Percentiles rank a stretch among this genome's conserved stretches.
Evolutionary conservation across 148 eudicot genomes (phyloP).

Genomic region (Amaranthus palmeri): DNA sequence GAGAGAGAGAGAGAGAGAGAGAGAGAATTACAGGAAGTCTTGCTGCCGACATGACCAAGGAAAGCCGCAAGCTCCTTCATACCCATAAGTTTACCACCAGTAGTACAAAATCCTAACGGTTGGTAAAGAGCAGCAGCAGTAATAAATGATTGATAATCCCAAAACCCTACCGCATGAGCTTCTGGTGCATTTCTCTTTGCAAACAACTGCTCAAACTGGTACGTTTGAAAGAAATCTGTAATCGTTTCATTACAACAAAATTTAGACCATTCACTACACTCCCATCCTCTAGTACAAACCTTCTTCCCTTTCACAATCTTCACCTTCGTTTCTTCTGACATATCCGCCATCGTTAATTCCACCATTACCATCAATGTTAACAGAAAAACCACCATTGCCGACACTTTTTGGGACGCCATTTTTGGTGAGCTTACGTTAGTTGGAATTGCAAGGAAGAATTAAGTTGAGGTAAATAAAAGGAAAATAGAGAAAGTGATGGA

Average conservation of each 20-base stretch:
- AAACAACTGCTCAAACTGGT: conserved; percentile 84
- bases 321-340: conserved; percentile 28
- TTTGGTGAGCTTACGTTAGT: background rate
- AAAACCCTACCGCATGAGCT: conserved; percentile 87
- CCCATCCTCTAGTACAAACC: conserved; percentile 73
- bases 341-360: conserved; percentile 19
- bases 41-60: conserved; percentile 81
- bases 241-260: conserved; percentile 82
- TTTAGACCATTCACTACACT: conserved; percentile 50
- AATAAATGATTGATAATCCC: conserved; percentile 79
- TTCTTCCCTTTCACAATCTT: conserved; percentile 63
- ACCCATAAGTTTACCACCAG: conserved; percentile 54
- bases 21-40: conserved; percentile 68
- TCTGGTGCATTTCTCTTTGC: conserved; percentile 65
- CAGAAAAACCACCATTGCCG: conserved; percentile 1
- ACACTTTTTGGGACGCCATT: conserved; percentile 4
- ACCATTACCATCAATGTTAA: background rate
- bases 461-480: background rate
- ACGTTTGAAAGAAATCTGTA: conserved; percentile 59
- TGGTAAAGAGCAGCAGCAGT: conserved; percentile 50
- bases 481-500: conserved; percentile 12
- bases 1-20: background rate
- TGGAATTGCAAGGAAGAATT: background rate
- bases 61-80: conserved; percentile 85
- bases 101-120: conserved; percentile 80